Evolutionary conservation across 768 basidiomycete species (phyloP).

Genomic region (Collybiopsis luxurians): DNA sequence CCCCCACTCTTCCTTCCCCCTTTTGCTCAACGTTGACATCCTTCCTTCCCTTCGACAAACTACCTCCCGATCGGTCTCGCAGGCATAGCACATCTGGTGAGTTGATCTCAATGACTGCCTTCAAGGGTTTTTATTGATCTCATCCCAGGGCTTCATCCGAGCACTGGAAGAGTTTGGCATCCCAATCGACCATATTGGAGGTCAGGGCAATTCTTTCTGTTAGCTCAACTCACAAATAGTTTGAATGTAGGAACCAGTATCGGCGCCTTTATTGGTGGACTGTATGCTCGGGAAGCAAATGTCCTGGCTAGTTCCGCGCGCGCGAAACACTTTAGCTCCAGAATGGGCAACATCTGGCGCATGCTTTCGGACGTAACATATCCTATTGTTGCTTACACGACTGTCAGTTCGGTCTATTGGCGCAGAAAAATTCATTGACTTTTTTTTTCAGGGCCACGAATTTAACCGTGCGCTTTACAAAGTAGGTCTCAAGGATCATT

Average conservation of each 20-base stretch:
- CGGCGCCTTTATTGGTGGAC: slow-evolving; percentile 87
- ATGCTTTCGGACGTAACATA: slow-evolving; percentile 93
- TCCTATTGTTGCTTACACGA: slow-evolving; percentile 91
- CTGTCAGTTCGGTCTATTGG: slow-evolving; percentile 35
- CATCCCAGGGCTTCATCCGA: slow-evolving; percentile 77
- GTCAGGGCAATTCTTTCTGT: slow-evolving; percentile 28
- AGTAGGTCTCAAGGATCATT: no score
- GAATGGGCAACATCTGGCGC: slow-evolving; percentile 95
- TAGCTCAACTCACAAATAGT: not conserved
- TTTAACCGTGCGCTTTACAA: slow-evolving; percentile 96
- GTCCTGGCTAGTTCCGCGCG: slow-evolving; percentile 81
- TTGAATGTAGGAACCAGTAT: slow-evolving; percentile 71
- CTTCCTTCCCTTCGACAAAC: no score
- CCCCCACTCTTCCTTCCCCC: no score
- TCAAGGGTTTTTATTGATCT: slow-evolving; percentile 39
- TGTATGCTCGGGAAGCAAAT: slow-evolving; percentile 95
- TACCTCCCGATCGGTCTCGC: no score
- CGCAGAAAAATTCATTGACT: slow-evolving; percentile 1
- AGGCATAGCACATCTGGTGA: slow-evolving; percentile 64
- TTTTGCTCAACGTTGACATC: no score
- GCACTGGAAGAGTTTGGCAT: slow-evolving; percentile 90
- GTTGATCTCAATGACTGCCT: slow-evolving; percentile 11
- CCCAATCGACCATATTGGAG: slow-evolving; percentile 92
- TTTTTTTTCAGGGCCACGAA: slow-evolving; percentile 72
- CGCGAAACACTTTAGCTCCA: slow-evolving; percentile 85